Evolutionary conservation across 169 alveolate species (phyloP).

Genomic region (Plasmodium vivax): DNA sequence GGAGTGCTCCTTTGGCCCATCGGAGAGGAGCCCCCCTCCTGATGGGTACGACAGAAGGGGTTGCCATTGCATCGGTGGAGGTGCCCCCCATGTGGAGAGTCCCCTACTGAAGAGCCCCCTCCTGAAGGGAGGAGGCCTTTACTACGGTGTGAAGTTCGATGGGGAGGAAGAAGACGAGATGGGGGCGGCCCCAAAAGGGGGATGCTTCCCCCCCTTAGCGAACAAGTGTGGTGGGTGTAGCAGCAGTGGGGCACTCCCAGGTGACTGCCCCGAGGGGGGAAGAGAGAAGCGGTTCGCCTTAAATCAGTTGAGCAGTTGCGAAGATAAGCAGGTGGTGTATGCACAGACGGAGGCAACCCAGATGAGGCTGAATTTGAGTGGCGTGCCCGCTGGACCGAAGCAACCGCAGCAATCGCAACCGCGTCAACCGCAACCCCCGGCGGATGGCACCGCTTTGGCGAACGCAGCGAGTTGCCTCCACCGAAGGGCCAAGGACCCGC

Average conservation of each 20-base stretch:
- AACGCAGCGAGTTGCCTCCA: background rate
- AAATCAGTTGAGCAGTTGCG: background rate
- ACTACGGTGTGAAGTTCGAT: background rate
- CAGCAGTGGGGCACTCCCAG: background rate
- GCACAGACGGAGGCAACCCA: background rate
- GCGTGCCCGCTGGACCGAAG: background rate
- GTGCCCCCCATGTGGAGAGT: background rate
- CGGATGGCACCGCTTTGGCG: background rate
- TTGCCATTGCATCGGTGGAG: background rate
- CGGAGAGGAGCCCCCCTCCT: background rate
- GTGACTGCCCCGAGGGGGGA: background rate
- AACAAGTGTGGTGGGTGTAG: background rate
- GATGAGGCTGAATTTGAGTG: background rate
- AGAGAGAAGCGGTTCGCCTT: background rate
- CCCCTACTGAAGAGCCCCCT: background rate
- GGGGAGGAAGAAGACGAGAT: background rate
- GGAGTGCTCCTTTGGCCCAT: background rate
- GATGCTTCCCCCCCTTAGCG: background rate
- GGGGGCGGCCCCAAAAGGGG: background rate
- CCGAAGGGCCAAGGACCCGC: background rate
- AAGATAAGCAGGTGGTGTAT: background rate
- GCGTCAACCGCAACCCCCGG: too few relatives aligned
- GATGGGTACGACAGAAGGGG: background rate
- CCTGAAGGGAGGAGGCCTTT: background rate
- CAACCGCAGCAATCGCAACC: background rate